Conservation (phyloP, 805 yeast genomes). For the Wickerhamomyces rabaulensis region DNA sequence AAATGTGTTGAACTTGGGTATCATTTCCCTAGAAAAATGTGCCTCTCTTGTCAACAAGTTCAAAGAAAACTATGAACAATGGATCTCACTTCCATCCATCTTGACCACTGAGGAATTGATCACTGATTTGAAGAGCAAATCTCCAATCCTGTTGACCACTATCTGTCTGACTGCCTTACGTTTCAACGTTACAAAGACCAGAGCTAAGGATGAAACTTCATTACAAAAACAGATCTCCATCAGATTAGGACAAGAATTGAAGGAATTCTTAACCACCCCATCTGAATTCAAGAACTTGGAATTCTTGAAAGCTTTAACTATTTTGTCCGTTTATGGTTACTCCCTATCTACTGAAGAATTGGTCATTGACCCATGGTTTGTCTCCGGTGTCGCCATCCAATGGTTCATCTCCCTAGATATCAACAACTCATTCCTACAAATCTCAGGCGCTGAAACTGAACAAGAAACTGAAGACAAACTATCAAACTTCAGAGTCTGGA, state of each 20-base stretch:
- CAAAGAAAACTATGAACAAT: slow-evolving; percentile 64
- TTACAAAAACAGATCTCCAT: slow-evolving; percentile 24
- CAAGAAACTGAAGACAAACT: slow-evolving; percentile 33
- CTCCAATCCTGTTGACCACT: slow-evolving; percentile 61
- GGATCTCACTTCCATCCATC: slow-evolving; percentile 67
- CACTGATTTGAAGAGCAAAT: slow-evolving; percentile 39
- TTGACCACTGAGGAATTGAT: slow-evolving; percentile 44
- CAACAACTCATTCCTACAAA: slow-evolving; percentile 15
- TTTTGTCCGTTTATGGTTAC: slow-evolving; percentile 59
- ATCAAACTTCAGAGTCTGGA: slow-evolving; percentile 61
- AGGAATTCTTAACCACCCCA: slow-evolving; percentile 40
- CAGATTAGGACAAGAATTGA: slow-evolving; percentile 35
- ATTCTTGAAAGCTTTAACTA: slow-evolving; percentile 62
- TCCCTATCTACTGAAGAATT: slow-evolving; percentile 50
- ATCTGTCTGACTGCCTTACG: slow-evolving; percentile 61
- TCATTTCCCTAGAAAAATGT: slow-evolving; percentile 45
- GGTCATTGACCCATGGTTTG: slow-evolving; percentile 63
- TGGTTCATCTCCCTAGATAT: slow-evolving; percentile 51
- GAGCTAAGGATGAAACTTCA: slow-evolving; percentile 7
- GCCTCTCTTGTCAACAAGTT: slow-evolving; percentile 49
- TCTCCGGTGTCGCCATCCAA: slow-evolving; percentile 61
- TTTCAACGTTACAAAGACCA: slow-evolving; percentile 26
- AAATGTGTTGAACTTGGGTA: slow-evolving; percentile 47
- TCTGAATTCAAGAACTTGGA: slow-evolving; percentile 45
- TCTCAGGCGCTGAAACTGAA: slow-evolving; percentile 14